phyloP scores from a whole-genome alignment of 1,284 basidiomycete genomes.

The Ceratobasidium sp. region DNA sequence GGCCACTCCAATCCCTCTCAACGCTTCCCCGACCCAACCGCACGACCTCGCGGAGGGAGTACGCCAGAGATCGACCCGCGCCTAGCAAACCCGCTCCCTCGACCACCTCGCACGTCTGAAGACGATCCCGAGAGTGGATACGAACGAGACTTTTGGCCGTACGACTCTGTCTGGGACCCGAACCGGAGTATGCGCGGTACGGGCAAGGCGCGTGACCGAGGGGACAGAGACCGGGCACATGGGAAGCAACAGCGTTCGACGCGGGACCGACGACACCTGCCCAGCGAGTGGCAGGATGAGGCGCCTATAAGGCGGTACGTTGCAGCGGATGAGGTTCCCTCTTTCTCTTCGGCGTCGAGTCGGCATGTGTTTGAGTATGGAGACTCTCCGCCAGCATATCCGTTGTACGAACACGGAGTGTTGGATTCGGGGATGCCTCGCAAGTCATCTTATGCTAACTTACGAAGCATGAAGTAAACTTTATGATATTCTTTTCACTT shows the following conservation, averaged over 20 bases:
- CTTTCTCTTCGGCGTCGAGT: constrained; percentile 32
- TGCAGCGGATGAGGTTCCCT: constrained; percentile 34
- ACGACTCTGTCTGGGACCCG: constrained; percentile 36
- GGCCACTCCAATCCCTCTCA: constrained; percentile 4
- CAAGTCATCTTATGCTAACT: constrained; percentile 39
- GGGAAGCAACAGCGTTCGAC: constrained; percentile 4
- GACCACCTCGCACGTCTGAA: constrained; percentile 11
- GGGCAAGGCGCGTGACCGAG: constrained; percentile 40
- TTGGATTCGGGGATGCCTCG: constrained; percentile 20
- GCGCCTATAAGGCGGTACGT: constrained; percentile 34
- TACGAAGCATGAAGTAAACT: constrained; percentile 43
- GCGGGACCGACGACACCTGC: constrained; percentile 14
- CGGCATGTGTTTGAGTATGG: constrained; percentile 35
- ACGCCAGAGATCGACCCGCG: constrained; percentile 15
- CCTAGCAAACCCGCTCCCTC: not conserved
- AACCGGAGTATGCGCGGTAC: constrained; percentile 25
- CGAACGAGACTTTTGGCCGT: constrained; percentile 27
- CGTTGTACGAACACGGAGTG: constrained; percentile 42
- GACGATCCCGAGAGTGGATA: constrained; percentile 18
- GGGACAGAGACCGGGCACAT: constrained; percentile 17
- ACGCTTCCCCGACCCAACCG: not conserved
- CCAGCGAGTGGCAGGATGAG: constrained; percentile 37
- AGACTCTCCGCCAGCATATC: constrained; percentile 40
- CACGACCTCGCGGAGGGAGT: not conserved
- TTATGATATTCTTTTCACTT: constrained; percentile 9